A percentile compares a stretch with the other conserved stretches of the same genome.
Evolutionary conservation across 225 moss, liverwort and hornwort genomes (phyloP).

Genomic region (Rhytidiadelphus loreus): DNA sequence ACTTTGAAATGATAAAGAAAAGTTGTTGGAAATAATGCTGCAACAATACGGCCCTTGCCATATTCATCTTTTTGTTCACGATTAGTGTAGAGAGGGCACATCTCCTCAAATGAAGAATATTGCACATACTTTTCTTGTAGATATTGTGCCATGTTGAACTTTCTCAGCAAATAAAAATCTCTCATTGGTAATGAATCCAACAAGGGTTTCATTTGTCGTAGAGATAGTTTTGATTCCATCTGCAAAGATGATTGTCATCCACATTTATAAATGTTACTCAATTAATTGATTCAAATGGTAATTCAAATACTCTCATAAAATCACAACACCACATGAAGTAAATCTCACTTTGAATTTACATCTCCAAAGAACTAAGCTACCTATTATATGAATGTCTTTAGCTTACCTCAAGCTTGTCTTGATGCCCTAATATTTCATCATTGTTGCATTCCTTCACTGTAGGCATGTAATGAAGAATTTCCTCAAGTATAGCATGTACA

Average conservation of each 20-base stretch:
- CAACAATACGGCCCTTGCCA: neutral
- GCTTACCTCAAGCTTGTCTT: neutral
- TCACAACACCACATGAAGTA: neutral
- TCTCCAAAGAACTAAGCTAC: neutral
- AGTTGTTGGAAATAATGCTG: neutral
- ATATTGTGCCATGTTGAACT: neutral
- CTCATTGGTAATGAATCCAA: accelerated
- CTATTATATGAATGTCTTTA: neutral
- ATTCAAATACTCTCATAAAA: neutral
- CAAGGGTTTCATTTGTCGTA: neutral
- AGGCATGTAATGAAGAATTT: neutral
- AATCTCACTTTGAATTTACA: neutral
- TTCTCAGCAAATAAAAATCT: neutral
- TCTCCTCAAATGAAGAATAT: neutral
- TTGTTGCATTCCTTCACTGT: neutral
- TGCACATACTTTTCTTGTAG: neutral
- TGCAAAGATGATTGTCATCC: neutral
- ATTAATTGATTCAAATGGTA: no score
- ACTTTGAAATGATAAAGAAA: neutral
- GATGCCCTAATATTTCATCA: neutral
- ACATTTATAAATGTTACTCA: neutral
- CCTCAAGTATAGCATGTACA: neutral
- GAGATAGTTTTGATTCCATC: neutral
- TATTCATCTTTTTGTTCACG: accelerated
- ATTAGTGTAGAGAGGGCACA: neutral